Base-by-base conservation (phyloP, 805 yeast species). In the Candida arabinofermentans region DNA sequence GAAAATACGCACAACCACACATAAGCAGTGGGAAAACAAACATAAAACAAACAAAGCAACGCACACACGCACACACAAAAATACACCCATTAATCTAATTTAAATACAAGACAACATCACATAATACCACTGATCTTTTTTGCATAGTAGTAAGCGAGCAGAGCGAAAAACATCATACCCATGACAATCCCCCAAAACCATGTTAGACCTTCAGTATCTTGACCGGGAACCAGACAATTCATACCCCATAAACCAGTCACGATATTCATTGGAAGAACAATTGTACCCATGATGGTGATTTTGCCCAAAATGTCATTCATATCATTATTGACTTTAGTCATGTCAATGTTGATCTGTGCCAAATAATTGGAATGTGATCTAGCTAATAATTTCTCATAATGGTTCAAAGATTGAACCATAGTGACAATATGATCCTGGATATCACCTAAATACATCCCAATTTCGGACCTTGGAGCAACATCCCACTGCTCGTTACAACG, bases 191-290 rank as follows among this genome's bases (percentile, higher is more conserved):
- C 61, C 57, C 74, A 77, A 58, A 86, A 85, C 93, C 93, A 85
- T 2, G 60, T 52, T 47, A 85, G 61, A 6, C 79, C 73, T n/a
- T 72, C 75, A 7, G 66, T 64, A 22, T 71, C 75, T 60, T 91
- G 98, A 0, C 99, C 99, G 0, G 99, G 99, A 27, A 93, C 99
- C 9, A 87, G 55, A 50, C 93, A 95, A 66, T 93, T 93, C 99
- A 93, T 93, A 42, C 99, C 99, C 98, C 98, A 93, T 36, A 93
- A 67, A 17, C 99, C 99, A 0, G 99, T 93, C 18, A 93, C 83
- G 41, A 93, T 87, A 59, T 93, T 93, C 77, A 93, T 78, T 3
- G 99, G 99, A 44, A 93, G 69, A 17, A 93, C 96, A 42, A 93
- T 87, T 0, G 98, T 88, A 74, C 98, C 99, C 48, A 91, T 66